Percentiles rank a stretch among this genome's conserved stretches.
phyloP scores from a whole-genome alignment of 2,329 filamentous ascomycete species.

The Stagonosporopsis cucurbitacearum region DNA sequence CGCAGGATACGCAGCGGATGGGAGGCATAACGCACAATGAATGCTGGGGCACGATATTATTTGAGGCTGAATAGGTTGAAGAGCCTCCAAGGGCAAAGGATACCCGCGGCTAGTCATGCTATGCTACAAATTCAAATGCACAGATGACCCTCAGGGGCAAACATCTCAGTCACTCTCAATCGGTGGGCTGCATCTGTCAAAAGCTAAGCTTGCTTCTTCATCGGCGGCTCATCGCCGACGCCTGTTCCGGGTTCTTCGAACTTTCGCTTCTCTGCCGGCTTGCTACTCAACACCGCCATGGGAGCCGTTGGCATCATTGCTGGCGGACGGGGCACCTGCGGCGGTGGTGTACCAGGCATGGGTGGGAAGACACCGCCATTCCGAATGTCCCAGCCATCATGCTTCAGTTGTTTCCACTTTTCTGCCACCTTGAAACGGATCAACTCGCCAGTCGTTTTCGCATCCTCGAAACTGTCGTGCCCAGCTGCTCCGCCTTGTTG shows the following conservation, averaged over 20 bases:
- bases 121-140: not conserved
- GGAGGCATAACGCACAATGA: not conserved
- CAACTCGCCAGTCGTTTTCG: conserved; percentile 84
- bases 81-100: not conserved
- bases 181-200: not conserved
- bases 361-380: conserved; percentile 42
- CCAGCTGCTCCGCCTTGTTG: conserved; percentile 73
- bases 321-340: conserved; percentile 17
- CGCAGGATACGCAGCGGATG: not conserved
- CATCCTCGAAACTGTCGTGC: conserved; percentile 93
- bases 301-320: conserved; percentile 25
- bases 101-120: not conserved
- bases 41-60: too few relatives aligned
- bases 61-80: not conserved
- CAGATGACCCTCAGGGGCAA: not conserved
- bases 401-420: conserved; percentile 72
- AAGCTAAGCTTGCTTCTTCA: conserved; percentile 14
- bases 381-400: conserved; percentile 67
- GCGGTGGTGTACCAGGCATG: conserved; percentile 30
- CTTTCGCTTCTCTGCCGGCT: conserved; percentile 35
- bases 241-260: conserved; percentile 15
- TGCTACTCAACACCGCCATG: conserved; percentile 15
- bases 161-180: not conserved
- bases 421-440: conserved; percentile 74
- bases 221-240: conserved; percentile 4